These are phyloP conservation scores for Nicotiana tabacum DNA, from an alignment of 257 asterid genomes.

Conservation along the genomic window DNA sequence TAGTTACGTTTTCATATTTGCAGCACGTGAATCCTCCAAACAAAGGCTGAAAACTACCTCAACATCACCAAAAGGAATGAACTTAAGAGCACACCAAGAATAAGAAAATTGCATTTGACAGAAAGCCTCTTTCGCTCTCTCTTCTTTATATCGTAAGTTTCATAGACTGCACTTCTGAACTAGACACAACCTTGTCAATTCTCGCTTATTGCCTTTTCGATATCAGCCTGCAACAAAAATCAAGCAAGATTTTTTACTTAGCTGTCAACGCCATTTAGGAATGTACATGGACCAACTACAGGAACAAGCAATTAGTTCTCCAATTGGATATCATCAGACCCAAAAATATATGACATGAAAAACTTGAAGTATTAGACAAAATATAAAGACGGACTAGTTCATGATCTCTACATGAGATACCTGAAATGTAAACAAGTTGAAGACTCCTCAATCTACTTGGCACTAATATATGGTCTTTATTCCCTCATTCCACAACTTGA, in stretches of 20 bases:
- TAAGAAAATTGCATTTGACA: not conserved
- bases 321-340: not conserved
- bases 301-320: not conserved
- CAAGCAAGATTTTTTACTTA: slow-evolving; percentile 1
- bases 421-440: not conserved
- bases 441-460: not conserved
- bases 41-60: not conserved
- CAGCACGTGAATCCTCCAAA: not conserved
- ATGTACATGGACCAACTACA: not conserved
- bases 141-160: not conserved
- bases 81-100: not conserved
- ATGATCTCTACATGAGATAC: not conserved
- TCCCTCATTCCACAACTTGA: not conserved
- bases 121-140: not conserved
- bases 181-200: slow-evolving; percentile 15
- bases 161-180: not conserved
- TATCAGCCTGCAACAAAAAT: slow-evolving; percentile 48
- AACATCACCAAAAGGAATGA: not conserved
- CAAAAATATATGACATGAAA: not conserved
- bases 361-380: not conserved
- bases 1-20: too few relatives aligned
- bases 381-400: not conserved
- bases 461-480: not conserved
- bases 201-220: slow-evolving; percentile 61
- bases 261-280: not conserved